Conservation (phyloP, 345 rosid genomes). For the Hypericum androsaemum region DNA sequence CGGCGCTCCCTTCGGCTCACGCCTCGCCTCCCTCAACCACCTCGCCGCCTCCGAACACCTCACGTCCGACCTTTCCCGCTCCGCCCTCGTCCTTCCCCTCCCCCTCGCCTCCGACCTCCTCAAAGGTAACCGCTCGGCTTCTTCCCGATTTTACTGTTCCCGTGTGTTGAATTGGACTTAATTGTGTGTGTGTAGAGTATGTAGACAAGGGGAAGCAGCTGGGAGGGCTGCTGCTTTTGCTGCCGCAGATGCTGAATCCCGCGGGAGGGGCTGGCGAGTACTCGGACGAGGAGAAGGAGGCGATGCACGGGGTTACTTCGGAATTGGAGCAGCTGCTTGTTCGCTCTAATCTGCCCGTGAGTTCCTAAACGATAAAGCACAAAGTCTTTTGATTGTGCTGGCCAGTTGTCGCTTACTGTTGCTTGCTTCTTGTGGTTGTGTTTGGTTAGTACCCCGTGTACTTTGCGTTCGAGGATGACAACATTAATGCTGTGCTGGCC, state of each 20-base stretch:
- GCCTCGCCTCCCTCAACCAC: conserved; percentile 78
- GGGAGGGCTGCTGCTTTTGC: conserved; percentile 82
- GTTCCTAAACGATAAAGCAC: conserved; percentile 20
- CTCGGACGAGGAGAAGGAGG: conserved; percentile 26
- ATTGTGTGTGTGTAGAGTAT: conserved; percentile 39
- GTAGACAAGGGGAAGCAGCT: conserved; percentile 55
- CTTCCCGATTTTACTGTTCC: background rate
- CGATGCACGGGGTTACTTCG: conserved; percentile 31
- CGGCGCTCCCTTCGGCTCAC: conserved; percentile 85
- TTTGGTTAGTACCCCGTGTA: conserved; percentile 77
- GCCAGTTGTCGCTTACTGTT: background rate
- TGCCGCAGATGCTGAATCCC: conserved; percentile 56
- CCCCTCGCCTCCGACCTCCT: conserved; percentile 54
- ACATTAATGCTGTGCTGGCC: conserved; percentile 62
- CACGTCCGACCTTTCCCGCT: conserved; percentile 79
- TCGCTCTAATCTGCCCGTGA: conserved; percentile 69
- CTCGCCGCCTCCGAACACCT: conserved; percentile 79
- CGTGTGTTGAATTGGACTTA: background rate
- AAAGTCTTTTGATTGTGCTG: background rate
- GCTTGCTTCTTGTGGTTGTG: conserved; percentile 8
- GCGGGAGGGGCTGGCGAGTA: conserved; percentile 21
- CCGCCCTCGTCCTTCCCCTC: conserved; percentile 76
- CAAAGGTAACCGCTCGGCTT: conserved; percentile 32
- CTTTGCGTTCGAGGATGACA: conserved; percentile 89
- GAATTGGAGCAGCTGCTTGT: conserved; percentile 71